Conservation (phyloP, 805 yeast genomes). For the Schwanniomyces pseudopolymorphus region DNA sequence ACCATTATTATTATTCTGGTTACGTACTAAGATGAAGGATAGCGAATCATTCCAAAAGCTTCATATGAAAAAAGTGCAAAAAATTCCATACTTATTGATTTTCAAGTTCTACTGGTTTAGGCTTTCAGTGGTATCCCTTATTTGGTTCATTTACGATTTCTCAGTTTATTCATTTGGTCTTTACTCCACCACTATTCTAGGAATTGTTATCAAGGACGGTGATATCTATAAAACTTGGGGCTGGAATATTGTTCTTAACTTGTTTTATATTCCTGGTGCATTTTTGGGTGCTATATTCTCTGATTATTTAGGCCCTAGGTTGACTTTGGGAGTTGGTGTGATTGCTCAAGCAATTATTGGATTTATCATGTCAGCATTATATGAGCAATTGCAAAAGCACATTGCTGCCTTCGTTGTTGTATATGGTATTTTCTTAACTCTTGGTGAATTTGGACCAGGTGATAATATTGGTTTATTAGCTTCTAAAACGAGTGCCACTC, state of each 20-base stretch:
- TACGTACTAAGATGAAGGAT: conserved; percentile 76
- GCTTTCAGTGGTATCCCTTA: conserved; percentile 61
- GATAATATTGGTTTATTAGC: conserved; percentile 87
- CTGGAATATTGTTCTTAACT: conserved; percentile 86
- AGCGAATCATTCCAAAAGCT: conserved; percentile 68
- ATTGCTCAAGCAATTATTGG: conserved; percentile 75
- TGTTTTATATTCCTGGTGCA: conserved; percentile 89
- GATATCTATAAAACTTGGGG: conserved; percentile 77
- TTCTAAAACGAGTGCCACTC: conserved; percentile 80
- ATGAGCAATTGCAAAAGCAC: conserved; percentile 52
- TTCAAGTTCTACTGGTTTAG: conserved; percentile 86
- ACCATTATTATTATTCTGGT: conserved; percentile 72
- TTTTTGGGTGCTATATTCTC: conserved; percentile 80
- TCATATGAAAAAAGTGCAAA: conserved; percentile 58
- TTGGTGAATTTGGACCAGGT: conserved; percentile 96
- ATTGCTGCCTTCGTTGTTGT: conserved; percentile 81
- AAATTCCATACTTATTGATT: conserved; percentile 65
- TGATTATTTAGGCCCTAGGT: conserved; percentile 91
- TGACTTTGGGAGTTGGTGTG: conserved; percentile 71
- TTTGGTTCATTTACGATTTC: conserved; percentile 93
- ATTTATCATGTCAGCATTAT: conserved; percentile 75
- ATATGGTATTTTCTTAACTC: conserved; percentile 81
- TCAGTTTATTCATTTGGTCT: conserved; percentile 85
- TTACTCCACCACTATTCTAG: conserved; percentile 72
- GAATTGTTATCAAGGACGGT: conserved; percentile 54